Evolutionary conservation across 2,329 filamentous ascomycete genomes (phyloP).

Genomic region (Coleophoma crateriformis): DNA sequence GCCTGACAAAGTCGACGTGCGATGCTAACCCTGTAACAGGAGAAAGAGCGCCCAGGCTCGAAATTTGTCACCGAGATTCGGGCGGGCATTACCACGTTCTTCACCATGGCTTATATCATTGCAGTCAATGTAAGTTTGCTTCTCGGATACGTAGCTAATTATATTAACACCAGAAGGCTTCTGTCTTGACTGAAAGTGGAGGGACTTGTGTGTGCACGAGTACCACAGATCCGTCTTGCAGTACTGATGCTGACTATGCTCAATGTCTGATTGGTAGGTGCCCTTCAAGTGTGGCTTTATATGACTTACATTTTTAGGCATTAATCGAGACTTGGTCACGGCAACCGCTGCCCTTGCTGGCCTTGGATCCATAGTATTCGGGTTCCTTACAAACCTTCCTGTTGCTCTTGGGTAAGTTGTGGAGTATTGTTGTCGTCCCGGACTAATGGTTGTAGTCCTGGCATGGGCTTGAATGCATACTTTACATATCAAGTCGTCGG

Average conservation of each 20-base stretch:
- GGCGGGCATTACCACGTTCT: constrained; percentile 74
- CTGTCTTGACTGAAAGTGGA: constrained; percentile 69
- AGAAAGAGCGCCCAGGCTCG: constrained; percentile 60
- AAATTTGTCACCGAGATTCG: constrained; percentile 74
- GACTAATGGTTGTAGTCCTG: constrained; percentile 38
- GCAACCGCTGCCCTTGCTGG: constrained; percentile 78
- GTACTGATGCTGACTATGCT: constrained; percentile 32
- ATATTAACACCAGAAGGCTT: constrained; percentile 41
- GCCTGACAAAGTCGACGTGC: not conserved
- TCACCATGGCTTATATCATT: constrained; percentile 83
- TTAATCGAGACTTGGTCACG: constrained; percentile 75
- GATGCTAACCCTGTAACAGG: constrained; percentile 34
- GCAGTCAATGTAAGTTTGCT: constrained; percentile 52
- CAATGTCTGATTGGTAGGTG: constrained; percentile 32
- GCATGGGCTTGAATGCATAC: constrained; percentile 64
- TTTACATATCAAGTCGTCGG: constrained; percentile 65
- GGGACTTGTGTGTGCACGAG: constrained; percentile 63
- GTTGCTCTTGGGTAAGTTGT: constrained; percentile 62
- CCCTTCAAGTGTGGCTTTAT: not conserved
- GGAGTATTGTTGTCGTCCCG: not conserved
- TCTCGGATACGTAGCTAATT: not conserved
- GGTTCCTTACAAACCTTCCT: constrained; percentile 75
- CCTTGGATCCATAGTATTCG: constrained; percentile 70
- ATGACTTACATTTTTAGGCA: constrained; percentile 30
- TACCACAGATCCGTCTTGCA: constrained; percentile 21